phyloP scores from a whole-genome alignment of 768 basidiomycete genomes.

The Trametes maxima region DNA sequence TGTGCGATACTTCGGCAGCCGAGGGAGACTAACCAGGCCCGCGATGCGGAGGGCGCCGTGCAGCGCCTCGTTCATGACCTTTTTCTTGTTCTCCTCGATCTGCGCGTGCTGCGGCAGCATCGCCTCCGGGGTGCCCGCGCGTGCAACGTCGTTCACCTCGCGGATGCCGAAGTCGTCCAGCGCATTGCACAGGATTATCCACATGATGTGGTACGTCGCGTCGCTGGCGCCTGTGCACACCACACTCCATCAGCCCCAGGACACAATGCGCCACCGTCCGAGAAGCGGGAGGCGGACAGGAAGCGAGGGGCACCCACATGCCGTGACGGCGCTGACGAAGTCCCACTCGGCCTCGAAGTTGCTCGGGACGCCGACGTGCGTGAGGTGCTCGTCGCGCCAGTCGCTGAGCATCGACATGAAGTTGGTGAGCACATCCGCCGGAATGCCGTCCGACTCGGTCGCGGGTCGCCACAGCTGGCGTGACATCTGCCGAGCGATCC shows the following conservation, averaged over 20 bases:
- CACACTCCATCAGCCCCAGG: slow-evolving; percentile 38
- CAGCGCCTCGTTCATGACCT: slow-evolving; percentile 78
- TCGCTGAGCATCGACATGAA: slow-evolving; percentile 59
- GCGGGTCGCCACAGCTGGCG: slow-evolving; percentile 79
- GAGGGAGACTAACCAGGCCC: slow-evolving; percentile 62
- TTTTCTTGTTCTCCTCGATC: slow-evolving; percentile 65
- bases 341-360: slow-evolving; percentile 89
- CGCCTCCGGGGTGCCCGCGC: slow-evolving; percentile 39
- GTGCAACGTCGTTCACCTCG: slow-evolving; percentile 59
- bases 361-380: slow-evolving; percentile 81
- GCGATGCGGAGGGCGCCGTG: slow-evolving; percentile 87
- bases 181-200: slow-evolving; percentile 82
- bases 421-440: slow-evolving; percentile 59
- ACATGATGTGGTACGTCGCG: slow-evolving; percentile 90
- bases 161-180: slow-evolving; percentile 84
- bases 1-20: not conserved
- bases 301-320: slow-evolving; percentile 44
- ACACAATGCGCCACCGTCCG: not conserved
- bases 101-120: slow-evolving; percentile 45
- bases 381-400: slow-evolving; percentile 80
- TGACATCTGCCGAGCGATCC: slow-evolving; percentile 81
- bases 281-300: not conserved
- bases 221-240: slow-evolving; percentile 73
- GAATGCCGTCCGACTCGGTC: slow-evolving; percentile 77
- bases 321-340: slow-evolving; percentile 76